Evolutionary conservation across 2,329 filamentous ascomycete genomes (phyloP), one percentile per base, ranked within the genome.

Genomic region (Pezicula radicicola): DNA sequence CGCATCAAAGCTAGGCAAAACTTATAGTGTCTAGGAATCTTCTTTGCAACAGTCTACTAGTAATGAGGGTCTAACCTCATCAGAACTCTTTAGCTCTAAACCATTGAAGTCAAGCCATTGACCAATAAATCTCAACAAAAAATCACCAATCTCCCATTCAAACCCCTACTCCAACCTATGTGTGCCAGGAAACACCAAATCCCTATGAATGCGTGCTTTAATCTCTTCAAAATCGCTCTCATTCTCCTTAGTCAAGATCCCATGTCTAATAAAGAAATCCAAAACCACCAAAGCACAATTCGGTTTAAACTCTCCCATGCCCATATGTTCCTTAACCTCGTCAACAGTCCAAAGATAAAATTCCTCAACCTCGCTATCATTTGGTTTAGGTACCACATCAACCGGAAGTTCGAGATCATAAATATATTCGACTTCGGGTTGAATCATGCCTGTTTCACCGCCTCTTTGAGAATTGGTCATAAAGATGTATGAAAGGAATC

Each of bases 341-440:
- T 88, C 81, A 39, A 97, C 78, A 1, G 79, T 84, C 80, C 84
- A 85, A 52, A 97, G 75, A 65, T 83, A 80, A 67, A 97, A 97
- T 55, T 84, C 82, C 64, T 91, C 89, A 4, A 96, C 94, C 73
- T 99, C 94, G 49, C 87, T 85, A 68, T 99, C 94, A 53, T 88
- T 86, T 16, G 93, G 92, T 66, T 79, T 80, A 12, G 88, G 91
- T 35, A 82, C 73, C 4, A 91, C 77, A 53, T 84, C 83, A 5
- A 75, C 70, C 2, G 86, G 80, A 57, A 99, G 74, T 69, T 91
- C 85, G 56, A 97, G 74, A 68, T 99, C 91, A 72, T 94, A 99
- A 42, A 96, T 76, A 75, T 91, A 97, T 71, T 97, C 87, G 63
- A 85, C 86, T 72, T 97, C 94, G 0, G 94, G 94, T 71, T 96